Evolutionary conservation across 306 rosid species (phyloP), one percentile per base, ranked within the genome.

Genomic region (Pueraria montana): DNA sequence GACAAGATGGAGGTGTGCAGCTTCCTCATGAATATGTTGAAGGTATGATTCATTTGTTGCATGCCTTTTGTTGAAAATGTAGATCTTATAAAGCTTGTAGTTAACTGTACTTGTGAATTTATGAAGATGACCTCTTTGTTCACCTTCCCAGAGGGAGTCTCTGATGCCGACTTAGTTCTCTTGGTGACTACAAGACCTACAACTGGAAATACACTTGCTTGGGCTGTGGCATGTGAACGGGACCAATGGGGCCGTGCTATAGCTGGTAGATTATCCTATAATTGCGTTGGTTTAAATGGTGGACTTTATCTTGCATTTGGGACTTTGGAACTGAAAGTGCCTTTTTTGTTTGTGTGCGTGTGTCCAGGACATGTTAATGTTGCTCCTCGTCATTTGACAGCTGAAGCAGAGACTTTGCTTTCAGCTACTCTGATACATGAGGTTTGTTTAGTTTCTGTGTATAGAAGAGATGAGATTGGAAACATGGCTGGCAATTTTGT

Each of bases 171-270:
- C 84, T 85, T 96, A 84, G 99, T 96, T 84, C 99, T 96, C 59
- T 82, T 96, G 86, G 99, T 96, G 77, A 96, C 99, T 55, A 94
- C 99, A 53, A 94, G 99, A 84, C 99, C 99, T 72, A 92, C 99
- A 30, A 94, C 97, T 52, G 97, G 99, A 69, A 96, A 92, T 70
- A 96, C 98, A 10, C 98, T 96, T 90, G 98, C 99, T 26, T 96
- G 98, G 99, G 99, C 98, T 36, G 99, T 96, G 84, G 99, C 99
- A 84, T 96, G 98, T 74, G 99, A 96, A 85, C 94, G 99, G 30
- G 99, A 96, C 88, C 99, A 96, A 81, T 96, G 99, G 99, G 99
- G 99, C 40, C 99, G 98, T 76, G 97, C 98, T 64, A 91, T 96
- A 83, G 99, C 99, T 67, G 99, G 99, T 94, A 83, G 79, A 48